Percentiles rank a stretch among this genome's conserved stretches.
Conservation (phyloP, 2,329 filamentous ascomycete genomes). For the Colletotrichum limetticola region DNA sequence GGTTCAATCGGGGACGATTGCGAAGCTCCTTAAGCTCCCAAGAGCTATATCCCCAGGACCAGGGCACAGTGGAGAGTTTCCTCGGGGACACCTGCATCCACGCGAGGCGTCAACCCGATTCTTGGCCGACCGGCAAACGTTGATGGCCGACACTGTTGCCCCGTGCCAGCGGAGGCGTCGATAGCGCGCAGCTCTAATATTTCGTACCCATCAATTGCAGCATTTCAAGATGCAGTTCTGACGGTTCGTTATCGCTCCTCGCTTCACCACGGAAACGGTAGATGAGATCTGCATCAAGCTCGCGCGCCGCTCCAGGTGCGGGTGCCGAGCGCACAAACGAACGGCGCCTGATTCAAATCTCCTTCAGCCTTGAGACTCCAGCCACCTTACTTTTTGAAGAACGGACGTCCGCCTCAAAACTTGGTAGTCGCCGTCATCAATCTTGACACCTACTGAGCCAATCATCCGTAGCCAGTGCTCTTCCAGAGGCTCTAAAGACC, state of each 20-base stretch:
- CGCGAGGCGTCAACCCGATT: neutral
- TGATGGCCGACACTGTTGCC: conserved; percentile 6
- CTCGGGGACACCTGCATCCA: conserved; percentile 5
- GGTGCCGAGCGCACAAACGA: conserved; percentile 2
- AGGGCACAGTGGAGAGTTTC: conserved; percentile 7
- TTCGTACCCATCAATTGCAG: neutral
- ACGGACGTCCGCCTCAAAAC: conserved; percentile 7
- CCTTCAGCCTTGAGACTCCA: conserved; percentile 11
- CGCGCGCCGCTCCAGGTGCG: conserved; percentile 1
- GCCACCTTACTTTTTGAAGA: conserved; percentile 6
- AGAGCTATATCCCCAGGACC: neutral
- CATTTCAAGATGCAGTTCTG: neutral
- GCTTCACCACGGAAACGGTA: conserved; percentile 32
- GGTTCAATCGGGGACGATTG: neutral
- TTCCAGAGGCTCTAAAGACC: neutral
- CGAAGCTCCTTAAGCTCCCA: neutral
- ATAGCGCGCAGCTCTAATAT: neutral
- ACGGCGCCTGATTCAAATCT: conserved; percentile 15
- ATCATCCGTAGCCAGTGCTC: neutral
- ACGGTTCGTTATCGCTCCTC: neutral
- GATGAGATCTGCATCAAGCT: conserved; percentile 21
- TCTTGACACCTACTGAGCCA: conserved; percentile 6
- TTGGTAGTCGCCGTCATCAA: conserved; percentile 8
- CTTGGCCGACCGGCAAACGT: neutral
- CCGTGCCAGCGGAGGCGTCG: conserved; percentile 8